phyloP scores from a whole-genome alignment of 2,329 filamentous ascomycete species.

The Graphium sp. region DNA sequence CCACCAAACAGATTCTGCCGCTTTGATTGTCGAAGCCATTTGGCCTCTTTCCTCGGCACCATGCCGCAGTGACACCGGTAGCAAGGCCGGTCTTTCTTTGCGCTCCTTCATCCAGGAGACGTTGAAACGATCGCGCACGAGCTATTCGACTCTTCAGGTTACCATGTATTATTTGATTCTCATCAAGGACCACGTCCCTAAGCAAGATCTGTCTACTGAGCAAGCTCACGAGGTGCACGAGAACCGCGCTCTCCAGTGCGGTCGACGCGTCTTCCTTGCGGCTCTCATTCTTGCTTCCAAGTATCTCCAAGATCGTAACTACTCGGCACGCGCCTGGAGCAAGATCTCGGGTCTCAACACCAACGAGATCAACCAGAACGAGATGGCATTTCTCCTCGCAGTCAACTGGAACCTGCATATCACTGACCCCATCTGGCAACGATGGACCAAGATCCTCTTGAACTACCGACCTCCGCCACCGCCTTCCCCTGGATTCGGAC shows the following conservation, averaged over 20 bases:
- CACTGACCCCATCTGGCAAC: constrained; percentile 71
- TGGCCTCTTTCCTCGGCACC: constrained; percentile 82
- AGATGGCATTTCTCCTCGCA: constrained; percentile 76
- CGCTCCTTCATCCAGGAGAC: constrained; percentile 97
- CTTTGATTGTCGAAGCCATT: constrained; percentile 91
- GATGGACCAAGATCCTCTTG: constrained; percentile 86
- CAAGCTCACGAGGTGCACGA: constrained; percentile 57
- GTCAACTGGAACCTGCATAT: constrained; percentile 95
- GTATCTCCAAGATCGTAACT: constrained; percentile 95
- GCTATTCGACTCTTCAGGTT: constrained; percentile 94
- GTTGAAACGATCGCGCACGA: constrained; percentile 81
- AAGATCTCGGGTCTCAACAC: constrained; percentile 96
- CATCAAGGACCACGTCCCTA: constrained; percentile 79
- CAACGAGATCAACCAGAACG: constrained; percentile 90
- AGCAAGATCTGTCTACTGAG: constrained; percentile 72
- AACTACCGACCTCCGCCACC: constrained; percentile 63
- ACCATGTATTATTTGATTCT: constrained; percentile 91
- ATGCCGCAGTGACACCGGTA: constrained; percentile 54
- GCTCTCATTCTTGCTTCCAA: constrained; percentile 93
- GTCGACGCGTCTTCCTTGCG: constrained; percentile 91
- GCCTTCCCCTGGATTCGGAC: constrained; percentile 27
- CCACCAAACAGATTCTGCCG: constrained; percentile 64
- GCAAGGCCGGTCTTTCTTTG: constrained; percentile 69
- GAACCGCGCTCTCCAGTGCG: constrained; percentile 76
- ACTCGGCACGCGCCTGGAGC: constrained; percentile 93